Evolutionary conservation across 164 flowering plant genomes (phyloP).

Genomic region (Taxillus chinensis): DNA sequence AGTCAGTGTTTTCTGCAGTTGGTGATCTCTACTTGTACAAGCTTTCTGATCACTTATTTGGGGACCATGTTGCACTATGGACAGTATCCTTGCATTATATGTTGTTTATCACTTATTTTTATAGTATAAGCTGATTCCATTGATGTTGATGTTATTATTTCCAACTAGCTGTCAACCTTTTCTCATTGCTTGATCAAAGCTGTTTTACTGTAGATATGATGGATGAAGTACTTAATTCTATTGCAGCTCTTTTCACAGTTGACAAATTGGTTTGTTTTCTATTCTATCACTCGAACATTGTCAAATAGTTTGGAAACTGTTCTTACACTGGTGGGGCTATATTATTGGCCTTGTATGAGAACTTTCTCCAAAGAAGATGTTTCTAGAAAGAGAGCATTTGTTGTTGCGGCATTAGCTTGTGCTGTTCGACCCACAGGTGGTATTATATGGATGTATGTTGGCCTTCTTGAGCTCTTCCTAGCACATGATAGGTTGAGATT

Average conservation of each 20-base stretch:
- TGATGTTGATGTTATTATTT: not conserved
- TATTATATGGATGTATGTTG: slow-evolving; percentile 81
- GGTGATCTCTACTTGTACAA: slow-evolving; percentile 84
- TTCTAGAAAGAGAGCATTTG: slow-evolving; percentile 71
- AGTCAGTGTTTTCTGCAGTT: slow-evolving; percentile 71
- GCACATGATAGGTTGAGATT: slow-evolving; percentile 44
- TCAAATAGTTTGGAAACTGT: slow-evolving; percentile 88
- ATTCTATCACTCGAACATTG: slow-evolving; percentile 76
- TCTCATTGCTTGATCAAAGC: not conserved
- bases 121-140: too few species aligned
- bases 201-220: slow-evolving; percentile 1
- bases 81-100: slow-evolving; percentile 66
- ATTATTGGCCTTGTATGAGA: slow-evolving; percentile 78
- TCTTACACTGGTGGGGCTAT: slow-evolving; percentile 62
- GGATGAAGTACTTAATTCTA: slow-evolving; percentile 29
- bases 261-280: slow-evolving; percentile 89
- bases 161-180: too few species aligned
- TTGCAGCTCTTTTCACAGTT: slow-evolving; percentile 68
- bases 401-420: slow-evolving; percentile 76
- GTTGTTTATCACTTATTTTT: not conserved
- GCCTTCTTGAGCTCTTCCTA: slow-evolving; percentile 50
- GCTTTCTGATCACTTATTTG: slow-evolving; percentile 49
- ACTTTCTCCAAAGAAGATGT: slow-evolving; percentile 17
- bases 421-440: slow-evolving; percentile 94
- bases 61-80: slow-evolving; percentile 57